Conservation (phyloP, 225 moss, liverwort and hornwort species). For the Climacium dendroides region DNA sequence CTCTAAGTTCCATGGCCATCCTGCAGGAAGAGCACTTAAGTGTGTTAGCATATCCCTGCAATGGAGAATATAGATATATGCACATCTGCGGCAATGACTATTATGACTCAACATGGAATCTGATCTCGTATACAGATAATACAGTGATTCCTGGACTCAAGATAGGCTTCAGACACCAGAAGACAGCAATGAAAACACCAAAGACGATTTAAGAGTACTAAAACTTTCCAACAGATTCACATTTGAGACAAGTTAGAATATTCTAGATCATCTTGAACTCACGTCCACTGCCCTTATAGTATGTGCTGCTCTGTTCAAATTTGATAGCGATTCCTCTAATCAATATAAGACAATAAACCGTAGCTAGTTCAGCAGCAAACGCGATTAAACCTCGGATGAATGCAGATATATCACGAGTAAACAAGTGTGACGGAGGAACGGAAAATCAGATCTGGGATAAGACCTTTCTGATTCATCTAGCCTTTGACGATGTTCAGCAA, state of each 20-base stretch:
- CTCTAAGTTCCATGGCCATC: conserved; percentile 62
- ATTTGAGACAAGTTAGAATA: neutral
- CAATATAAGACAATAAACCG: neutral
- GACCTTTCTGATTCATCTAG: conserved; percentile 54
- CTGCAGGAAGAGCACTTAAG: conserved; percentile 4
- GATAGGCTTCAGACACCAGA: neutral
- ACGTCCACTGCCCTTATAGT: neutral
- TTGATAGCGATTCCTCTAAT: neutral
- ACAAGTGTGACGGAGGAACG: neutral
- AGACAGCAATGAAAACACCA: neutral
- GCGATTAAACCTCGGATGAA: neutral
- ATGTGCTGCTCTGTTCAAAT: neutral
- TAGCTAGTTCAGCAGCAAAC: neutral
- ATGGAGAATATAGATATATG: neutral
- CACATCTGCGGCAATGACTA: neutral
- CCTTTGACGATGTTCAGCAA: conserved; percentile 42
- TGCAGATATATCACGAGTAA: neutral
- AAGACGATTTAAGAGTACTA: neutral
- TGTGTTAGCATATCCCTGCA: neutral
- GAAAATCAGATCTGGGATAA: neutral
- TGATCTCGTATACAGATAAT: neutral
- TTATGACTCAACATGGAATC: neutral
- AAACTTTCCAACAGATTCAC: neutral
- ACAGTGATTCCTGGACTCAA: neutral
- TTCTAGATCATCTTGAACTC: neutral